Evolutionary conservation across 2,329 filamentous ascomycete genomes (phyloP), one percentile per base, ranked within the genome.

Genomic region (Triangularia setosa): DNA sequence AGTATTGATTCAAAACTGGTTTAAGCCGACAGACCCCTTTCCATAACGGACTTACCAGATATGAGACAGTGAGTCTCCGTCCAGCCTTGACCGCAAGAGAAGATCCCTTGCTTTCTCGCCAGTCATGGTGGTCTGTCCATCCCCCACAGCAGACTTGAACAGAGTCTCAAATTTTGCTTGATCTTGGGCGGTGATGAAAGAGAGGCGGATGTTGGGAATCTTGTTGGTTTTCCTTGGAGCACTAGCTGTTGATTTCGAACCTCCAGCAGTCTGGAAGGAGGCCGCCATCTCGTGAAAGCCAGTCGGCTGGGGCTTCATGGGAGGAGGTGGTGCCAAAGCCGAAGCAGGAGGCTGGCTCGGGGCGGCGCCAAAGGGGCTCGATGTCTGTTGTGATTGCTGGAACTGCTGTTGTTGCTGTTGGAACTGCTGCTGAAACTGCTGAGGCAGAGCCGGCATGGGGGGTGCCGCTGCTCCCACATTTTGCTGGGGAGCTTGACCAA

Each of bases 161-260:
- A 99, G 80, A 64, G 95, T 95, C 81, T 99, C 95, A 72, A 99
- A 99, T 79, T 97, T 97, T 73, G 92, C 86, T 78, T 99, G 95
- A 75, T 99, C 95, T 73, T 90, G 87, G 25, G 92, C 93, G 2
- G 94, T 97, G 73, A 99, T 97, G 76, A 99, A 99, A 2, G 93
- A 97, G 66, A 99, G 80, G 58, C 95, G 86, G 69, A 98, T 96
- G 75, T 91, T 98, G 27, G 95, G 95, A 63, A 99, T 97, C 79
- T 90, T 95, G 71, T 85, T 88, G 12, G 83, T 79, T 53, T 81
- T 76, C 72, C 86, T 87, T 64, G 80, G 77, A 7, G 80, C 75
- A 65, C 80, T 75, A 67, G 79, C 79, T 68, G 79, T 77, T 1
- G 83, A 73, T 63, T 81, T 79, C 48, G 80, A 69, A 60, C 76